phyloP scores from a whole-genome alignment of 805 yeast species.

The Yarrowia sp. region DNA sequence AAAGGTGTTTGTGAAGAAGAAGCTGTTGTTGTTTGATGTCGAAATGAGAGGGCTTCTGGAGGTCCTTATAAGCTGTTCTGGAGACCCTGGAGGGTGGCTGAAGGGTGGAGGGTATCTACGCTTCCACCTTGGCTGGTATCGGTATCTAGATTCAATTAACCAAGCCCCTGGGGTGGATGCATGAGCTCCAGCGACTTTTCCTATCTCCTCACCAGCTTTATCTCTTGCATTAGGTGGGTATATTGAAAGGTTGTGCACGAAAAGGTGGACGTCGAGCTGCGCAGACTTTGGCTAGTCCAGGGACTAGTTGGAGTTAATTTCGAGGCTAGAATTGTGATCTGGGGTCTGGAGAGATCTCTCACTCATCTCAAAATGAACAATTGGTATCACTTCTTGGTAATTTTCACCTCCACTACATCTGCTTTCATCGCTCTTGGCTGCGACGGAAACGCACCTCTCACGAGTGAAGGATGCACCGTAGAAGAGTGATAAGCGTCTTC shows the following conservation, averaged over 20 bases:
- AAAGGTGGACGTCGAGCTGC: not conserved
- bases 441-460: conserved; percentile 8
- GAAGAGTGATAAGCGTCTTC: not conserved
- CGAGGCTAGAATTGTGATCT: too few relatives aligned
- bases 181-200: not conserved
- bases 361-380: too few relatives aligned
- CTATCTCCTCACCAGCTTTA: conserved; percentile 1
- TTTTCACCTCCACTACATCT: too few relatives aligned
- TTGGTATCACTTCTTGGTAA: too few relatives aligned
- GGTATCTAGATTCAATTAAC: conserved; percentile 1
- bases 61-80: conserved; percentile 1
- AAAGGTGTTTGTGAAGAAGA: not conserved
- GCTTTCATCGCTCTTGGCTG: not conserved
- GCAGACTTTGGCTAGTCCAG: not conserved
- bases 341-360: too few relatives aligned
- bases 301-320: not conserved
- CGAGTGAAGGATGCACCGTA: not conserved
- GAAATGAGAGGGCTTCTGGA: not conserved
- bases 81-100: too few relatives aligned
- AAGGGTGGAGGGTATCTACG: conserved; percentile 4
- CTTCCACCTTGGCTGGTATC: not conserved
- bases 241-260: not conserved
- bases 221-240: conserved; percentile 13
- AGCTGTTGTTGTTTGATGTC: conserved; percentile 7
- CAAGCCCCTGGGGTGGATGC: not conserved